Conservation (phyloP, 768 basidiomycete species). For the Agrocybe praecox region DNA sequence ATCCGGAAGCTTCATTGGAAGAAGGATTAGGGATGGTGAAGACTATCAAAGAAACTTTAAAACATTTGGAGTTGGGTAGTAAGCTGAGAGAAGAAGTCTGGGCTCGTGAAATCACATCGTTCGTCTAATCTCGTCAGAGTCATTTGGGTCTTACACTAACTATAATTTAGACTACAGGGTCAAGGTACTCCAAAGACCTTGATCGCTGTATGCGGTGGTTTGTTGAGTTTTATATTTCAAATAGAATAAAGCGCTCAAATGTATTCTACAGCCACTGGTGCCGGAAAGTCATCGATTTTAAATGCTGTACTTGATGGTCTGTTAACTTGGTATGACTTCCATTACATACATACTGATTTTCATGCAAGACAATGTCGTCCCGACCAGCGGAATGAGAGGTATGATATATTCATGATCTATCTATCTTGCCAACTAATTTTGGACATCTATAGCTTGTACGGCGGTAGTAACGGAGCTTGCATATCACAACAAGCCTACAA, state of each 20-base stretch:
- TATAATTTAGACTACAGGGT: conserved; percentile 40
- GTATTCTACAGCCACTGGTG: conserved; percentile 49
- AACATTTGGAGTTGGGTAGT: conserved; percentile 50
- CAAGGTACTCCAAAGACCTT: conserved; percentile 58
- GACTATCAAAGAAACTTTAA: conserved; percentile 42
- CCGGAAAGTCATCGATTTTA: conserved; percentile 62
- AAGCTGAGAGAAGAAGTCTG: conserved; percentile 62
- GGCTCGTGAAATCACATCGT: conserved; percentile 55
- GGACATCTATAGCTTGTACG: conserved; percentile 51
- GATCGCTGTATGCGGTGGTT: conserved; percentile 69
- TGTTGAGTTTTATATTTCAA: conserved; percentile 7
- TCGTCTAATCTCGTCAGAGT: conserved; percentile 10
- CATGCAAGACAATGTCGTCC: conserved; percentile 56
- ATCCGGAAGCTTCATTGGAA: conserved; percentile 50
- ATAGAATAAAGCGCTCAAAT: neutral
- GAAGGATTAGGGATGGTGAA: conserved; percentile 57
- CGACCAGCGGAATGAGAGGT: conserved; percentile 70
- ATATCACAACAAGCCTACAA: conserved; percentile 54
- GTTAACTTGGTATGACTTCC: conserved; percentile 1
- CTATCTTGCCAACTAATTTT: neutral
- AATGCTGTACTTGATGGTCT: conserved; percentile 64
- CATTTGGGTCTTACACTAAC: neutral
- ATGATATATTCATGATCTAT: conserved; percentile 2
- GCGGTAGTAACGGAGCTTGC: conserved; percentile 66
- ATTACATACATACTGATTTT: conserved; percentile 2